phyloP scores from a whole-genome alignment of 139 green algal species.

The Haematococcus lacustris region DNA sequence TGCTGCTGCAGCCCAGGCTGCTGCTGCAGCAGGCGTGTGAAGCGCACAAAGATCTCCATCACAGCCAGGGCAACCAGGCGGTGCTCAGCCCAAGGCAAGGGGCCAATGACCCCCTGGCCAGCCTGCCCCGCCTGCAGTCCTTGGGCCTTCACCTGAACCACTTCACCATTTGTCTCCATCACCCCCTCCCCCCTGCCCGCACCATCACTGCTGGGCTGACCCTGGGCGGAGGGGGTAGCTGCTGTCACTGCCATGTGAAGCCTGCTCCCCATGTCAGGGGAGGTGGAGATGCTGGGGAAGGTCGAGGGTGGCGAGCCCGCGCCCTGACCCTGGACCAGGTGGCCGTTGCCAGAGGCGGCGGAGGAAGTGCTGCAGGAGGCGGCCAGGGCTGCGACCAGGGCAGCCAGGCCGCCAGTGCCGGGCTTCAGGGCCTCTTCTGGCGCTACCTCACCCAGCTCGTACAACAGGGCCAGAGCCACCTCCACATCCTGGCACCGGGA shows the following conservation, averaged over 20 bases:
- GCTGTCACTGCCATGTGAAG: conserved; percentile 1
- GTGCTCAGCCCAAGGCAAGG: conserved; percentile 41
- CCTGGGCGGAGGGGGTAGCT: too few species aligned
- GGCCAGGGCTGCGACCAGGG: conserved; percentile 7
- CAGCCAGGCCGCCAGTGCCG: conserved; percentile 47
- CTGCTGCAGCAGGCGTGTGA: conserved; percentile 44
- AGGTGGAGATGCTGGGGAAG: too few species aligned
- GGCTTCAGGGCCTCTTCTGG: conserved; percentile 59
- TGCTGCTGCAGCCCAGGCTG: conserved; percentile 26
- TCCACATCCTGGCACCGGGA: conserved; percentile 78
- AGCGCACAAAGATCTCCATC: conserved; percentile 65
- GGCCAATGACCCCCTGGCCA: not conserved
- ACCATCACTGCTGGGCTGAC: too few species aligned
- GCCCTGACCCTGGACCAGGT: not conserved
- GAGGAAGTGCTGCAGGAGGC: not conserved
- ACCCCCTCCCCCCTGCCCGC: too few species aligned
- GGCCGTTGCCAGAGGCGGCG: not conserved
- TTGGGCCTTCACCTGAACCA: too few species aligned
- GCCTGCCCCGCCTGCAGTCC: too few species aligned
- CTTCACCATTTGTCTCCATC: too few species aligned
- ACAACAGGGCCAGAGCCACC: conserved; percentile 66
- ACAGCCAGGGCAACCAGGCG: conserved; percentile 66
- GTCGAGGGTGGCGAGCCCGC: too few species aligned
- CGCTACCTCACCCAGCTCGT: conserved; percentile 75
- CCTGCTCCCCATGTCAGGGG: too few species aligned